These are phyloP conservation scores for Neurospora cerealis DNA, from an alignment of 495 filamentous ascomycete species.

Conservation along the genomic window DNA sequence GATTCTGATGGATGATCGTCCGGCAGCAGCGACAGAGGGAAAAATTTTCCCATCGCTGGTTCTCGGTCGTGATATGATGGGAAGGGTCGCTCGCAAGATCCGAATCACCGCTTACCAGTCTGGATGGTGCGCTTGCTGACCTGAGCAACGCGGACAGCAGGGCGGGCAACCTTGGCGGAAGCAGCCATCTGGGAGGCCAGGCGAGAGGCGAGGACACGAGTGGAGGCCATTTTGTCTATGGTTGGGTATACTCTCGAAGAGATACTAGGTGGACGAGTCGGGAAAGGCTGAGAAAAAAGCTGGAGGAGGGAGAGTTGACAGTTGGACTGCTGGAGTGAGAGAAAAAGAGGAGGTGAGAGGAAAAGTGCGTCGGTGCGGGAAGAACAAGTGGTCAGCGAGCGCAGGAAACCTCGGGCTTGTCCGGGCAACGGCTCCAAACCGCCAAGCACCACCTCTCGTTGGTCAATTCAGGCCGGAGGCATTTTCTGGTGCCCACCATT, in stretches of 20 bases:
- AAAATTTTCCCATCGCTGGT: background rate
- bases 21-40: background rate
- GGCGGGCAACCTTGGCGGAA: conserved; percentile 55
- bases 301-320: conserved; percentile 29
- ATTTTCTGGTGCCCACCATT: conserved; percentile 15
- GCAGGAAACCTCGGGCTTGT: conserved; percentile 27
- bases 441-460: conserved; percentile 14
- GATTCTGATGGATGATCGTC: background rate
- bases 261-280: background rate
- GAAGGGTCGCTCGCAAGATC: background rate
- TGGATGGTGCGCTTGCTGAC: conserved; percentile 59
- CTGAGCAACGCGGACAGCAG: conserved; percentile 50
- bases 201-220: conserved; percentile 60
- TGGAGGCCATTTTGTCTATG: conserved; percentile 58
- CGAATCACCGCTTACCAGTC: conserved; percentile 33
- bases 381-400: conserved; percentile 25
- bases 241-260: background rate
- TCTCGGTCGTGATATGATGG: background rate
- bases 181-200: conserved; percentile 58
- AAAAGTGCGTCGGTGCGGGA: conserved; percentile 13
- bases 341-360: conserved; percentile 29
- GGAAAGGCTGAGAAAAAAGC: conserved; percentile 28
- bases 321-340: conserved; percentile 31
- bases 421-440: conserved; percentile 25
- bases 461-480: conserved; percentile 21